Conservation (phyloP, 139 green algal genomes). For the Zygnema cylindricum region DNA sequence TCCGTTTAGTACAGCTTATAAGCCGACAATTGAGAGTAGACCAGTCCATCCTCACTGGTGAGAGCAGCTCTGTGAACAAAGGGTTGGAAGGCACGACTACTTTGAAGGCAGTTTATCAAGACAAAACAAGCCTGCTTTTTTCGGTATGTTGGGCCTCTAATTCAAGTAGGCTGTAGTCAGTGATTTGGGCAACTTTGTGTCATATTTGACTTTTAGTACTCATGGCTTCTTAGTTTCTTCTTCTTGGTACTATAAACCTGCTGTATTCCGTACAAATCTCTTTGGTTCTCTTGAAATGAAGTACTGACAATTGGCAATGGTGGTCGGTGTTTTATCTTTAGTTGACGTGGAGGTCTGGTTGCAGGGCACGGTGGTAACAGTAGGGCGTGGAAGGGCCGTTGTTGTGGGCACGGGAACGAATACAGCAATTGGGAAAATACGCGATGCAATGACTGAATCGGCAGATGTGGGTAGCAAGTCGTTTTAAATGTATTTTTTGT, state of each 20-base stretch:
- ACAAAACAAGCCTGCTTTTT: constrained; percentile 70
- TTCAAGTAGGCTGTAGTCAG: no score
- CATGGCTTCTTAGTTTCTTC: not conserved
- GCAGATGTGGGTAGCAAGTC: constrained; percentile 45
- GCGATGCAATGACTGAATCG: constrained; percentile 54
- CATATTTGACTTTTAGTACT: no score
- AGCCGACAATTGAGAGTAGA: constrained; percentile 59
- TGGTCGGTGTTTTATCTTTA: constrained; percentile 2
- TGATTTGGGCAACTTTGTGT: no score
- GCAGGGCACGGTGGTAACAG: constrained; percentile 66
- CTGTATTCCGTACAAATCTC: not conserved
- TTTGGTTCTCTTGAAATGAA: no score
- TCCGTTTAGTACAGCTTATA: constrained; percentile 56
- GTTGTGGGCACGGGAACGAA: constrained; percentile 76
- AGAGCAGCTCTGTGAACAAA: constrained; percentile 56
- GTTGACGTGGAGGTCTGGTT: not conserved
- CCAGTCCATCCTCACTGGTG: constrained; percentile 72
- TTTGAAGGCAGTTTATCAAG: constrained; percentile 75
- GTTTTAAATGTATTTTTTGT: not conserved
- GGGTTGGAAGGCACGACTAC: constrained; percentile 40
- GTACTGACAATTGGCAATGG: not conserved
- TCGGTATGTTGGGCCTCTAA: no score
- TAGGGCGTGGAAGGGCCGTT: constrained; percentile 68
- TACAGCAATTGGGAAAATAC: constrained; percentile 86
- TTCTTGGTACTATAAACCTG: not conserved